A percentile compares a stretch with the other conserved stretches of the same genome.
Conservation (phyloP, 345 rosid species). For the Populus deltoides region DNA sequence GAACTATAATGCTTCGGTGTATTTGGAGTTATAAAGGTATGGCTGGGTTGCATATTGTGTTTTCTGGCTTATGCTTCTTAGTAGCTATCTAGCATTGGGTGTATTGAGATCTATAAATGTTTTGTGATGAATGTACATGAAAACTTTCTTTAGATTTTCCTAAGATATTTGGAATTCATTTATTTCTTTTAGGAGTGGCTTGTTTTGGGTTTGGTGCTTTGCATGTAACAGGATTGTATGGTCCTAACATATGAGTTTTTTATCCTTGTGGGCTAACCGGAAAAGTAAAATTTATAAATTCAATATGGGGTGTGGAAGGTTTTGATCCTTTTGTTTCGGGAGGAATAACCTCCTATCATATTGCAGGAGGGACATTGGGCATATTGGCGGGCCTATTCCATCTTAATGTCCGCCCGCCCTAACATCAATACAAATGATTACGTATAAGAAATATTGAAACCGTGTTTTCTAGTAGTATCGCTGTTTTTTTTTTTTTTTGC, state of each 20-base stretch:
- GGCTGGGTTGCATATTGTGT: background rate
- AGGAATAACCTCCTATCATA: no score
- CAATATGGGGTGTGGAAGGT: no score
- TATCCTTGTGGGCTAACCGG: constrained; percentile 7
- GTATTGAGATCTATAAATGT: background rate
- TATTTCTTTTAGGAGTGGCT: background rate
- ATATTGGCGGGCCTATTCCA: no score
- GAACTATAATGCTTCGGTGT: no score
- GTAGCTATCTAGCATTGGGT: background rate
- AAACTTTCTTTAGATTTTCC: background rate
- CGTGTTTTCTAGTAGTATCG: no score
- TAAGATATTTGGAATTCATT: background rate
- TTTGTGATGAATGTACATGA: background rate
- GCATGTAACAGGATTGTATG: constrained; percentile 10
- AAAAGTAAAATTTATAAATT: background rate
- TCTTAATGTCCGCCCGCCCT: no score
- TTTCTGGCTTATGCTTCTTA: background rate
- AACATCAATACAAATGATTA: no score
- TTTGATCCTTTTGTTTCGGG: no score
- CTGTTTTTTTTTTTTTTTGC: no score
- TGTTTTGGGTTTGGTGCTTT: constrained; percentile 14
- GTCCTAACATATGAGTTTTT: constrained; percentile 12
- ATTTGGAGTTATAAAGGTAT: no score
- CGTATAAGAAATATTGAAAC: no score
- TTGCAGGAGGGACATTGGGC: no score